Base-by-base conservation (phyloP, 129 eudicot species). In the Flaveria ramosissima region DNA sequence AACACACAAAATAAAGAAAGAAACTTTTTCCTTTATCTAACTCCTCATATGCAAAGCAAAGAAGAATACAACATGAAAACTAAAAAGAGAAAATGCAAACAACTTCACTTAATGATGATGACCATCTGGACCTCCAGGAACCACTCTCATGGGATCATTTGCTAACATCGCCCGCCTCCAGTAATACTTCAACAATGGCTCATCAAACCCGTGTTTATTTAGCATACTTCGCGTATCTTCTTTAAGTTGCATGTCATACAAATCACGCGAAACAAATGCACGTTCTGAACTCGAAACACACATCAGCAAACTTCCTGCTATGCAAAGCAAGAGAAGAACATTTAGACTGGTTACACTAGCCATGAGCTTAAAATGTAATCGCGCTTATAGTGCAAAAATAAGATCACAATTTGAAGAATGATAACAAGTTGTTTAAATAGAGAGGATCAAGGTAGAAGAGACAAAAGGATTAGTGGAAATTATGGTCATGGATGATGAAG, bases 61-160 rank as follows among this genome's bases (percentile, higher is more conserved):
- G 21, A 30, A 62, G 27, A 19, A 71, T 47, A 72, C 73, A 79
- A 57, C 32, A 47, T n/a, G 65, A 46, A 61, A 67, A 66, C 26
- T 43, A 66, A 59, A 45, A 19, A 43, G 62, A 46, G 19, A 61
- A 46, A 45, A 70, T 23, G 61, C n/a, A 68, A 50, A 43, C 57
- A 80, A 65, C 63, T 80, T 74, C 45, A 62, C 69, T 63, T 41
- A 78, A 73, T 87, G 91, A 79, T 87, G 88, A 51, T 87, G 88
- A 71, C 73, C 63, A 75, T 87, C 91, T 11, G 91, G 91, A 41
- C 89, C 89, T 27, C 80, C 89, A 1, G 89, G 89, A 0, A 84
- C 77, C 27, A 81, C 59, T 76, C 91, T 79, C 24, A 48, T 47
- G 9, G 78, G 85, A 9, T 68, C 64, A 16, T 65, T 75, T 39